Conservation (phyloP, 2,329 filamentous ascomycete species). For the Stagonosporopsis cucurbitacearum region DNA sequence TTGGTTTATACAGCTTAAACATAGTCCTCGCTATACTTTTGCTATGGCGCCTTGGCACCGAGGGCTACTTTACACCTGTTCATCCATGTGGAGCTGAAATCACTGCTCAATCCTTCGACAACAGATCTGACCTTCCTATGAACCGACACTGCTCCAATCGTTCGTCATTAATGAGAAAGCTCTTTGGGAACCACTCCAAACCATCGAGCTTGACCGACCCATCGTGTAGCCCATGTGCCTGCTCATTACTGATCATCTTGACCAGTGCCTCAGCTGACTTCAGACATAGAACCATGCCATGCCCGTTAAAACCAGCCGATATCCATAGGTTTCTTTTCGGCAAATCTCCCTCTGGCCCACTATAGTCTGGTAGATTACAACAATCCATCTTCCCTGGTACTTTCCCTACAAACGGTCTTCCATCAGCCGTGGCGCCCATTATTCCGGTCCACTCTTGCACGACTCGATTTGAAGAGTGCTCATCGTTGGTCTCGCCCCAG, state of each 20-base stretch:
- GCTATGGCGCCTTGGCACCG: not conserved
- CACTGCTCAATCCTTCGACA: conserved; percentile 1
- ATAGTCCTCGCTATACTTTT: not conserved
- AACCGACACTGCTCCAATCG: conserved; percentile 47
- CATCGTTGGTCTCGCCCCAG: conserved; percentile 43
- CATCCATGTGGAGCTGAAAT: not conserved
- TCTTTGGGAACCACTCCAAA: conserved; percentile 61
- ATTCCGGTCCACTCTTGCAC: conserved; percentile 57
- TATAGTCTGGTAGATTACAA: not conserved
- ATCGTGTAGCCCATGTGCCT: conserved; percentile 26
- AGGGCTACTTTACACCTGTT: not conserved
- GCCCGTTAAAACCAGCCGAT: conserved; percentile 68
- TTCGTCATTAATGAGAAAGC: conserved; percentile 57
- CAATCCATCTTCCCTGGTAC: conserved; percentile 46
- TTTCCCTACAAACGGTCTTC: conserved; percentile 55
- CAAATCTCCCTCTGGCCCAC: not conserved
- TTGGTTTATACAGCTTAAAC: not conserved
- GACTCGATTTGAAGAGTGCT: conserved; percentile 31
- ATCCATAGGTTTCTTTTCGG: conserved; percentile 57
- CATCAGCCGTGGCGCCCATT: conserved; percentile 60
- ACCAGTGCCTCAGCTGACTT: conserved; percentile 65
- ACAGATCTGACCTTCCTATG: conserved; percentile 36
- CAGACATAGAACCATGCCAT: conserved; percentile 69
- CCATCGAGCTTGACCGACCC: not conserved
- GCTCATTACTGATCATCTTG: conserved; percentile 57